A percentile compares a stretch with the other conserved stretches of the same genome.
Conservation (phyloP, 2,329 filamentous ascomycete species). For the Pseudocercospora crystallina region DNA sequence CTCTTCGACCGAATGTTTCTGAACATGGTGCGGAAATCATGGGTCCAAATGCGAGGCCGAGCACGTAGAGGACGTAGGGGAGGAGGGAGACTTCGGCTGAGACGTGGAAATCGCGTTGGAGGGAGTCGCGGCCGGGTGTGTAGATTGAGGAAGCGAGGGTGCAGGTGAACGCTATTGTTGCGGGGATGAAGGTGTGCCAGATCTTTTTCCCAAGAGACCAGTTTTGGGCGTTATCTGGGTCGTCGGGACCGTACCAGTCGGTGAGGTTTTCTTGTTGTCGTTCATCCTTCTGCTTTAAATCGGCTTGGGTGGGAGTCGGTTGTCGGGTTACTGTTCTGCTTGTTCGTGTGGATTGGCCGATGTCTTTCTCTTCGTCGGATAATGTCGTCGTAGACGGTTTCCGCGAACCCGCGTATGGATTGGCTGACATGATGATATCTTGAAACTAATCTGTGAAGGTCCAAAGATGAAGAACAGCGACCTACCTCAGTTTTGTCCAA, state of each 20-base stretch:
- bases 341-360: not conserved
- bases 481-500: too few species aligned
- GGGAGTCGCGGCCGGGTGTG: constrained; percentile 29
- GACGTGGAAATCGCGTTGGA: constrained; percentile 56
- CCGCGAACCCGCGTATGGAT: too few species aligned
- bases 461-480: too few species aligned
- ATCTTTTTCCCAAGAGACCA: constrained; percentile 49
- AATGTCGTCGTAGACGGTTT: too few species aligned
- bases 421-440: too few species aligned
- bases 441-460: too few species aligned
- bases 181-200: constrained; percentile 40
- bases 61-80: constrained; percentile 58
- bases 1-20: constrained; percentile 49
- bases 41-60: constrained; percentile 62
- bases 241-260: constrained; percentile 32
- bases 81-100: constrained; percentile 58
- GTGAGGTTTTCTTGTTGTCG: constrained; percentile 1
- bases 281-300: not conserved
- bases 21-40: constrained; percentile 22
- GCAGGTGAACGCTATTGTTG: constrained; percentile 35
- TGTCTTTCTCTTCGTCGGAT: not conserved
- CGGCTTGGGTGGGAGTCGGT: not conserved
- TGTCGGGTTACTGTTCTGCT: not conserved
- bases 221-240: constrained; percentile 53
- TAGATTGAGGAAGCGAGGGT: constrained; percentile 33